Base-by-base conservation (phyloP, 352 stramenopile genomes). In the Albugo laibachii region DNA sequence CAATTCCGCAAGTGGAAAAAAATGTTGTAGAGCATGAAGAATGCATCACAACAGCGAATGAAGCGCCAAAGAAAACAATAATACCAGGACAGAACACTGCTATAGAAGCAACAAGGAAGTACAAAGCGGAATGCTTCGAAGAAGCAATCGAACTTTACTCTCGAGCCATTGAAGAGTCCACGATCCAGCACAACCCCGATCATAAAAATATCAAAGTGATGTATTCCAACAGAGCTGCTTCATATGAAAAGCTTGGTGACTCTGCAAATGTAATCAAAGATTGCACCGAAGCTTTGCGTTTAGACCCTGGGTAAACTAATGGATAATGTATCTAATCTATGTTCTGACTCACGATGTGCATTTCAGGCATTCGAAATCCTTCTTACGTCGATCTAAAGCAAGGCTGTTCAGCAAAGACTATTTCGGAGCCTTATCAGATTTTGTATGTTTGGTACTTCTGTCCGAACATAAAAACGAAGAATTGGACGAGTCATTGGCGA, bases 141-240 rank as follows among this genome's bases (percentile, higher is more conserved):
- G 68, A 75, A 40, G 71, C 75, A 21, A 64, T 87, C 39, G 59
- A 79, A 50, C 68, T 84, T 16, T 87, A 87, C 59, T 65, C 61
- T 11, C 24, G 64, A 0, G 75, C 75, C 19, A 87, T 87, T 54
- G 50, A 52, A 10, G 66, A 77, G 47, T 72, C 63, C 49, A 71
- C 82, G 54, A 42, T 57, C n/a, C 52, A 64, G 10, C 57, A 68
- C 48, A 67, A 71, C 11, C 53, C 79, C 35, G 71, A 86, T 50
- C 60, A 59, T 43, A 67, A 70, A 51, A 84, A 87, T 59, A 55
- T 87, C 21, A 87, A 87, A 51, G 75, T 87, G 51, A 84, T 87
- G 71, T 87, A 76, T 55, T 83, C 75, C 50, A 87, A 87, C 62
- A 69, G 75, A 27, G 75, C 72, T 0, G 71, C 75, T 1, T 72